Conservation (phyloP, 345 rosid genomes). For the Eucalyptus marginata region DNA sequence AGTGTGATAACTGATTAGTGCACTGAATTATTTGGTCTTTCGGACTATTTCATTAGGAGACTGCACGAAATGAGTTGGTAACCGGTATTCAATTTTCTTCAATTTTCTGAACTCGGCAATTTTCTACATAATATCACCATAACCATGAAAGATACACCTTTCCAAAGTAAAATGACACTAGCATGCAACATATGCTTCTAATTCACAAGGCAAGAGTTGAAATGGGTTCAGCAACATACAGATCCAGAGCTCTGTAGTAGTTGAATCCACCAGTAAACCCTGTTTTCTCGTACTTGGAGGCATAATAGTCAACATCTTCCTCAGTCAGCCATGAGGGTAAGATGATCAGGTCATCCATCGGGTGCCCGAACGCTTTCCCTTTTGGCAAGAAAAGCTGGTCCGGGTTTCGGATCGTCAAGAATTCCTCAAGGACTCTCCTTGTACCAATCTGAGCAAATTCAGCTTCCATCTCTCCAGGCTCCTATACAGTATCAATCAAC, state of each 20-base stretch:
- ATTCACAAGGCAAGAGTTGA: neutral
- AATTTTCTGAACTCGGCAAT: neutral
- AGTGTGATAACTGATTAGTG: neutral
- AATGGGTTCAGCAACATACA: conserved; percentile 18
- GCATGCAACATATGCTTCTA: neutral
- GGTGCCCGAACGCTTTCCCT: conserved; percentile 28
- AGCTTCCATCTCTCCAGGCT: conserved; percentile 53
- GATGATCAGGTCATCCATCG: conserved; percentile 1
- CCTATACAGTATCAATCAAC: conserved; percentile 7
- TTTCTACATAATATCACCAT: neutral
- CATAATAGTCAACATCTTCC: conserved; percentile 37
- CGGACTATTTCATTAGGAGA: neutral
- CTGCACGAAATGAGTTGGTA: neutral
- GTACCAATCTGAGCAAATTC: conserved; percentile 37
- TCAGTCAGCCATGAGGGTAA: conserved; percentile 71
- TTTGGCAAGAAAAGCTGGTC: conserved; percentile 39
- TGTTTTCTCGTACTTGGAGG: conserved; percentile 27
- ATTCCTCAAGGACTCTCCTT: conserved; percentile 29
- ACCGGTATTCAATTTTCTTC: neutral
- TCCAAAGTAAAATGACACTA: neutral
- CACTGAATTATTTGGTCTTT: neutral
- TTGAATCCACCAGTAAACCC: conserved; percentile 80
- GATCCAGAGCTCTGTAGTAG: conserved; percentile 61
- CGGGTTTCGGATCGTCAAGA: conserved; percentile 29
- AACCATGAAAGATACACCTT: neutral